Percentiles rank a stretch among this genome's conserved stretches.
These are phyloP conservation scores for Penicillium lagena DNA, from an alignment of 495 filamentous ascomycete genomes.

Conservation along the genomic window DNA sequence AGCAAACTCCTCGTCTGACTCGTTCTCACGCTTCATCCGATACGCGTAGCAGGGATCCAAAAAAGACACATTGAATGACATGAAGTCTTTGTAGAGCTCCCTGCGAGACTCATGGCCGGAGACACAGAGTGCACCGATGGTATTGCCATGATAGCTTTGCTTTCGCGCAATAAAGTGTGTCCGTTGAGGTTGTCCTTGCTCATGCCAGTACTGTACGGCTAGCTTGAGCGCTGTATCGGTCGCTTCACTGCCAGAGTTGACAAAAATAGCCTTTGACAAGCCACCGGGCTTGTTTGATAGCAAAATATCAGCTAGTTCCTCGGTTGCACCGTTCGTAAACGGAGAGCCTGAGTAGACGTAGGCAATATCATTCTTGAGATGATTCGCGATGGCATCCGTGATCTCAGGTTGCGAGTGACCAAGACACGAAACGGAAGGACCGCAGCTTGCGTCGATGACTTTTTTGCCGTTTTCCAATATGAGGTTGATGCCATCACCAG, in stretches of 20 bases:
- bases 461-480: constrained; percentile 40
- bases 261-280: constrained; percentile 23
- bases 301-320: constrained; percentile 22
- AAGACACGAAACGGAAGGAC: constrained; percentile 25
- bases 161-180: constrained; percentile 53
- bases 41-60: constrained; percentile 36
- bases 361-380: constrained; percentile 11
- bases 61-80: constrained; percentile 22
- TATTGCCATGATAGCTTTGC: constrained; percentile 62
- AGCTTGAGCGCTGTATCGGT: constrained; percentile 54
- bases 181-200: constrained; percentile 26
- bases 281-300: constrained; percentile 19
- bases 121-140: constrained; percentile 49
- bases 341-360: constrained; percentile 8
- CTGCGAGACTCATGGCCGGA: constrained; percentile 24
- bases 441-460: constrained; percentile 44
- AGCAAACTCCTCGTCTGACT: constrained; percentile 29
- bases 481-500: constrained; percentile 14
- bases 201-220: constrained; percentile 35
- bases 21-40: constrained; percentile 19
- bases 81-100: constrained; percentile 22
- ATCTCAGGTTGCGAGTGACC: constrained; percentile 19
- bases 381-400: constrained; percentile 6
- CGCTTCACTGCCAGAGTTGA: constrained; percentile 49
- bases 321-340: constrained; percentile 12